Evolutionary conservation across 805 yeast species (phyloP).

Genomic region (Hemisphaericaspora nanyangensis): DNA sequence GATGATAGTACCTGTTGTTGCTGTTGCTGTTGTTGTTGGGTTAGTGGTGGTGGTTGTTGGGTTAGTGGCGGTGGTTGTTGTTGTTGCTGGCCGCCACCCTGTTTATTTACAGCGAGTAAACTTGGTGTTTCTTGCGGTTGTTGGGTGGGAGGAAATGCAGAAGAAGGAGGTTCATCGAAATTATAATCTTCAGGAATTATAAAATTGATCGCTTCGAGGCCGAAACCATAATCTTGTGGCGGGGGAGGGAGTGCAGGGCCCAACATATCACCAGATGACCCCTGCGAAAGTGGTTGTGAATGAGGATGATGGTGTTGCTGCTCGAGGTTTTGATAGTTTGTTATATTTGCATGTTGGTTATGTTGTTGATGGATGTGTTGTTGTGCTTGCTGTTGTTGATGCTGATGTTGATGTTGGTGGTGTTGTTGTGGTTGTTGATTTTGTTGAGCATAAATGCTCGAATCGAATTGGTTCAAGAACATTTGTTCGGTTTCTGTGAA

Average conservation of each 20-base stretch:
- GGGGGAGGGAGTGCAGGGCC: conserved; percentile 8
- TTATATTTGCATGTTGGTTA: neutral
- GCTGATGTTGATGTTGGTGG: conserved; percentile 1
- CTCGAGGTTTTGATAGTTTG: neutral
- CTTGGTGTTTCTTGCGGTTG: conserved; percentile 22
- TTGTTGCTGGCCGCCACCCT: neutral
- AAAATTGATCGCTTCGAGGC: conserved; percentile 21
- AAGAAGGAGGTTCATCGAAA: conserved; percentile 12
- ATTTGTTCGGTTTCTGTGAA: conserved; percentile 23
- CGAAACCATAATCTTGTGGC: conserved; percentile 16
- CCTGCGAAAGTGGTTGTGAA: conserved; percentile 6
- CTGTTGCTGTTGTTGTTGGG: neutral
- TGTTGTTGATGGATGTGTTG: conserved; percentile 1
- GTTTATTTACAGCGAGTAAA: conserved; percentile 17
- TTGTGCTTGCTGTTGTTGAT: conserved; percentile 2
- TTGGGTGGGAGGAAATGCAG: conserved; percentile 24
- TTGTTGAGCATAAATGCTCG: conserved; percentile 18
- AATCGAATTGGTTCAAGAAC: conserved; percentile 28
- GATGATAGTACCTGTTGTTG: too few relatives aligned
- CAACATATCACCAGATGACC: too few relatives aligned
- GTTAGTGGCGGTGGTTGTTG: neutral
- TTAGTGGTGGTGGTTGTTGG: neutral
- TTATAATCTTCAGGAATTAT: conserved; percentile 20
- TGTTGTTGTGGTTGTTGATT: conserved; percentile 10
- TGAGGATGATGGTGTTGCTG: conserved; percentile 5